A percentile compares a stretch with the other conserved stretches of the same genome.
Conservation (phyloP, 257 asterid genomes). For the Primulina eburnea region DNA sequence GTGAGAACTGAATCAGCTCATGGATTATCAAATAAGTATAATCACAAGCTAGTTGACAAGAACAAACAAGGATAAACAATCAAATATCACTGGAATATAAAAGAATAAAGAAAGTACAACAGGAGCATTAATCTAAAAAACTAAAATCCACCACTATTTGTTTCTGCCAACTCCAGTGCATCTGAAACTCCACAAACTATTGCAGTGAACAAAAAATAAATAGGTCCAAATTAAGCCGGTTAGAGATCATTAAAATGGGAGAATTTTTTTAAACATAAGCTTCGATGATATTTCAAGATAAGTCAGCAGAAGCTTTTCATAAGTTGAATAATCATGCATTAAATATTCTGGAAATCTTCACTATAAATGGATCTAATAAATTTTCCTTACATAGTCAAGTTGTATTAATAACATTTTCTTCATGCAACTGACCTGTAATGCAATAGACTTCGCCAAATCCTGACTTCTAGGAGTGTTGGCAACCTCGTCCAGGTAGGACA, state of each 20-base stretch:
- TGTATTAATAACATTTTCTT: slow-evolving; percentile 8
- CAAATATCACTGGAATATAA: background rate
- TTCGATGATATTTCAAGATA: too few species aligned
- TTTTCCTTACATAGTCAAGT: background rate
- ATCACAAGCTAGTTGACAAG: slow-evolving; percentile 3
- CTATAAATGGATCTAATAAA: background rate
- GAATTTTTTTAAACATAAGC: background rate
- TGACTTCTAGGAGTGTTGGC: slow-evolving; percentile 67
- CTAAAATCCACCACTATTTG: too few species aligned
- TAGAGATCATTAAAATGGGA: background rate
- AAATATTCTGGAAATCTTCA: background rate
- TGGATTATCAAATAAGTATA: slow-evolving; percentile 9
- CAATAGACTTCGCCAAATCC: slow-evolving; percentile 76
- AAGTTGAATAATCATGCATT: background rate
- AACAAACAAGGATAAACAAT: background rate
- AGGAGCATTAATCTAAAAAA: too few species aligned
- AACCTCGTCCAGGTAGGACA: slow-evolving; percentile 94
- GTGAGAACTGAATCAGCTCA: slow-evolving; percentile 13
- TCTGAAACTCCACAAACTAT: background rate
- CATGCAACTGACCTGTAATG: slow-evolving; percentile 59
- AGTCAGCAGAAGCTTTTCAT: background rate
- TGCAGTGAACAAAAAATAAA: background rate
- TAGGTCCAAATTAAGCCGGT: background rate
- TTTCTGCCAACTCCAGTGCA: too few species aligned
- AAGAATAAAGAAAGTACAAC: too few species aligned